Percentiles rank a stretch among this genome's conserved stretches.
Evolutionary conservation across 2,329 filamentous ascomycete species (phyloP).

Genomic region (Nemania abortiva): DNA sequence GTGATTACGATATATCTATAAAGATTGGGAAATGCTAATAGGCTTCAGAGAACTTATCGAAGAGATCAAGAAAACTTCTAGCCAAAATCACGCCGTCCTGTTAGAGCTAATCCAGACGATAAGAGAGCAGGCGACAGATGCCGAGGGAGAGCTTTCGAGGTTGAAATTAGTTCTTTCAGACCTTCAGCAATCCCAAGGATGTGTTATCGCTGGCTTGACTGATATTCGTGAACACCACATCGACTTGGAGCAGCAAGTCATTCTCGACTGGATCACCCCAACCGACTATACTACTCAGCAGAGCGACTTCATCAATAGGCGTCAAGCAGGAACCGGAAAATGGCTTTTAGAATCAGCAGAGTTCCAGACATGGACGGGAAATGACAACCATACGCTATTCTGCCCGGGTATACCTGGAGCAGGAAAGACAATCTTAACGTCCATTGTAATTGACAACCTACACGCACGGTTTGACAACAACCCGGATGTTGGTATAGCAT

Average conservation of each 20-base stretch:
- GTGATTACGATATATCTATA: neutral
- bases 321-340: slow-evolving; percentile 54
- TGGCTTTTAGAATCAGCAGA: slow-evolving; percentile 37
- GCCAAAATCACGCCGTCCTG: slow-evolving; percentile 12
- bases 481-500: slow-evolving; percentile 53
- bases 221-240: slow-evolving; percentile 12
- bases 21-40: neutral
- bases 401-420: slow-evolving; percentile 62
- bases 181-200: neutral
- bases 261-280: slow-evolving; percentile 56
- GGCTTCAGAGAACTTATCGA: neutral
- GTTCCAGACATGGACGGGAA: slow-evolving; percentile 33
- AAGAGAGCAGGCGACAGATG: slow-evolving; percentile 10
- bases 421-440: slow-evolving; percentile 61
- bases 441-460: slow-evolving; percentile 58
- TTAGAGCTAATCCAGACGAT: slow-evolving; percentile 10
- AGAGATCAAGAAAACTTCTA: slow-evolving; percentile 5
- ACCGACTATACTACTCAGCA: slow-evolving; percentile 56
- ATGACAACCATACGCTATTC: slow-evolving; percentile 54
- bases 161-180: neutral
- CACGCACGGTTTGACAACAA: slow-evolving; percentile 36
- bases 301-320: slow-evolving; percentile 52
- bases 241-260: slow-evolving; percentile 12
- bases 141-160: slow-evolving; percentile 3
- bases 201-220: neutral